These are phyloP conservation scores for Hypsizygus ulmarius DNA, from an alignment of 1,284 basidiomycete genomes.

Conservation along the genomic window DNA sequence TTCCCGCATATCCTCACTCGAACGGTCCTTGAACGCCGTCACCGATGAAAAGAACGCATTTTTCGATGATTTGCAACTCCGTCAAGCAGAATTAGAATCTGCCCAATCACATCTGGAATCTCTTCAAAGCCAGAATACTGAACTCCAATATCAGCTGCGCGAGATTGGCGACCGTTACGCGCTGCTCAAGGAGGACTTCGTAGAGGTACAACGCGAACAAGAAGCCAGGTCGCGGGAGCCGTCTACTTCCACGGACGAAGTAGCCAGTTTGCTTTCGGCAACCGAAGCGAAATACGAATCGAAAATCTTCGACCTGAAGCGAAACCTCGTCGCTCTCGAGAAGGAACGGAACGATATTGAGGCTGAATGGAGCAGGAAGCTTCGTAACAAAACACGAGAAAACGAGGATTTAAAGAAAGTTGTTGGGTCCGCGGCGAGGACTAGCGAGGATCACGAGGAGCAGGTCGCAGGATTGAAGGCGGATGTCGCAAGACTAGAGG, in stretches of 20 bases:
- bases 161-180: conserved; percentile 72
- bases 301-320: conserved; percentile 68
- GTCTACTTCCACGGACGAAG: conserved; percentile 60
- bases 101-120: conserved; percentile 71
- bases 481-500: conserved; percentile 52
- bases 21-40: conserved; percentile 66
- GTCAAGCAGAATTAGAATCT: conserved; percentile 86
- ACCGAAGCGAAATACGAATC: conserved; percentile 76
- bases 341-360: conserved; percentile 78
- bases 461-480: conserved; percentile 51
- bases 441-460: conserved; percentile 58
- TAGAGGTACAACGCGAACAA: conserved; percentile 60
- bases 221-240: conserved; percentile 44
- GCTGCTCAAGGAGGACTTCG: conserved; percentile 71
- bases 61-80: conserved; percentile 82
- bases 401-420: conserved; percentile 67
- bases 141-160: conserved; percentile 82
- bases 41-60: conserved; percentile 71
- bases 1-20: conserved; percentile 66
- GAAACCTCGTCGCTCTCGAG: conserved; percentile 56
- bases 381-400: conserved; percentile 74
- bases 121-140: conserved; percentile 73
- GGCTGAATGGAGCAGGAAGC: conserved; percentile 79
- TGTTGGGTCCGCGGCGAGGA: conserved; percentile 56
- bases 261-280: conserved; percentile 74